Percentiles rank a stretch among this genome's conserved stretches.
phyloP scores from a whole-genome alignment of 2,329 filamentous ascomycete genomes.

The Ascochyta koolunga region DNA sequence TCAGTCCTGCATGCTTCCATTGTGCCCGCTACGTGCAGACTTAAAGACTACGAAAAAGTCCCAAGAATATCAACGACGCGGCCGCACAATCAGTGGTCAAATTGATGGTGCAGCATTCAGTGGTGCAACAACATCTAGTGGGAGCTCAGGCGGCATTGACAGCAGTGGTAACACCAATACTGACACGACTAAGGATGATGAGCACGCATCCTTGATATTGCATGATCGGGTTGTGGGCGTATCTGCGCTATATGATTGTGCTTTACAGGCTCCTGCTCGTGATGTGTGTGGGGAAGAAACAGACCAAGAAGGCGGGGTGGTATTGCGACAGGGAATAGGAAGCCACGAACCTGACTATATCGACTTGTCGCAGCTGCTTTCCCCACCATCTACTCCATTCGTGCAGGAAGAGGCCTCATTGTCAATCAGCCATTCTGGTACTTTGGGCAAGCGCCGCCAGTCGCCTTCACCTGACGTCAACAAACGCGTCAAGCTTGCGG shows the following conservation, averaged over 20 bases:
- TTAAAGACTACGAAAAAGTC: constrained; percentile 6
- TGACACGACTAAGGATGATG: constrained; percentile 4
- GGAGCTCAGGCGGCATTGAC: not conserved
- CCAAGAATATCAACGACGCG: not conserved
- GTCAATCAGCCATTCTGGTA: constrained; percentile 27
- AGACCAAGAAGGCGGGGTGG: not conserved
- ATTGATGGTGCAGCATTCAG: constrained; percentile 17
- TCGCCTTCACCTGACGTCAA: not conserved
- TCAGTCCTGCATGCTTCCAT: constrained; percentile 20
- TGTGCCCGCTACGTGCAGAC: constrained; percentile 29
- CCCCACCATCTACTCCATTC: not conserved
- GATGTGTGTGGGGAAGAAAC: not conserved
- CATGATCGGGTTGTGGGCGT: not conserved
- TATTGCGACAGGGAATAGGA: not conserved
- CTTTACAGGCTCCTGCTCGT: not conserved
- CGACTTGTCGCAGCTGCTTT: not conserved
- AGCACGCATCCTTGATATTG: not conserved
- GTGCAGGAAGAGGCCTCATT: not conserved
- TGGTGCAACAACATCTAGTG: constrained; percentile 1
- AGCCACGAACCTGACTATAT: constrained; percentile 5
- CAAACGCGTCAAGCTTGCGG: constrained; percentile 1
- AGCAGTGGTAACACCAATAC: not conserved
- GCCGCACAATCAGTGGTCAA: constrained; percentile 7
- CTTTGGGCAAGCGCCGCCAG: constrained; percentile 16
- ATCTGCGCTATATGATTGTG: too few relatives aligned